phyloP scores from a whole-genome alignment of 768 basidiomycete species.

The Phylloporus sp. region DNA sequence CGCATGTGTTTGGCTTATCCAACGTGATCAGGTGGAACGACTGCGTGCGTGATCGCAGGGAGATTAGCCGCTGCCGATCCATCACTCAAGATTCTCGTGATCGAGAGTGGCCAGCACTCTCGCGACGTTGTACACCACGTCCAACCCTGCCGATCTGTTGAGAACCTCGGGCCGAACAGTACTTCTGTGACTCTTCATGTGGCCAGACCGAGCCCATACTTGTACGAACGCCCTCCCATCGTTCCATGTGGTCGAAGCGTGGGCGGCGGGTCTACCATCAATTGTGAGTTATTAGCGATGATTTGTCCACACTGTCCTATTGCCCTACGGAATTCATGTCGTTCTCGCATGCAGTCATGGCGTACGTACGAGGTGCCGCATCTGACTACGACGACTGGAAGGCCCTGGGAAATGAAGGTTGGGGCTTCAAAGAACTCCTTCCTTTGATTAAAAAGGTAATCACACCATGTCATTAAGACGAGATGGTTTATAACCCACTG shows the following conservation, averaged over 20 bases:
- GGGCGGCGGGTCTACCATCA: slow-evolving; percentile 61
- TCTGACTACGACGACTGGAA: slow-evolving; percentile 65
- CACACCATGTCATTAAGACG: not conserved
- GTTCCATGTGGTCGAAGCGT: slow-evolving; percentile 47
- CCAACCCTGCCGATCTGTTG: slow-evolving; percentile 50
- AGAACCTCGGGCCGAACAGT: slow-evolving; percentile 36
- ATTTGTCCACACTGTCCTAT: not conserved
- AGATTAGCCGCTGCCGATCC: slow-evolving; percentile 53
- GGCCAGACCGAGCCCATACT: slow-evolving; percentile 36
- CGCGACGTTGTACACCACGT: slow-evolving; percentile 41
- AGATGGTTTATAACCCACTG: slow-evolving; percentile 36
- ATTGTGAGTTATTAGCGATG: slow-evolving; percentile 36
- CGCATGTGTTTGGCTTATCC: not conserved
- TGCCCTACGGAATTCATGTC: not conserved
- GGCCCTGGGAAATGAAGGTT: slow-evolving; percentile 48
- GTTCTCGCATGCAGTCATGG: slow-evolving; percentile 28
- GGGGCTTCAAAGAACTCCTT: slow-evolving; percentile 53
- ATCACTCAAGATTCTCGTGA: slow-evolving; percentile 49
- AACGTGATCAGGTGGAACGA: slow-evolving; percentile 40
- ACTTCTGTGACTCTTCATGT: slow-evolving; percentile 43
- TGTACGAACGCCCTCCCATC: slow-evolving; percentile 40
- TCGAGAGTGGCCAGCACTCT: slow-evolving; percentile 56
- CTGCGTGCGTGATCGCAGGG: slow-evolving; percentile 48
- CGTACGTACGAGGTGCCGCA: slow-evolving; percentile 53
- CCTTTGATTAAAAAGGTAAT: slow-evolving; percentile 54